These are phyloP conservation scores for Acanthamoeba quina DNA, from an alignment of 208 protist genomes.

Conservation along the genomic window DNA sequence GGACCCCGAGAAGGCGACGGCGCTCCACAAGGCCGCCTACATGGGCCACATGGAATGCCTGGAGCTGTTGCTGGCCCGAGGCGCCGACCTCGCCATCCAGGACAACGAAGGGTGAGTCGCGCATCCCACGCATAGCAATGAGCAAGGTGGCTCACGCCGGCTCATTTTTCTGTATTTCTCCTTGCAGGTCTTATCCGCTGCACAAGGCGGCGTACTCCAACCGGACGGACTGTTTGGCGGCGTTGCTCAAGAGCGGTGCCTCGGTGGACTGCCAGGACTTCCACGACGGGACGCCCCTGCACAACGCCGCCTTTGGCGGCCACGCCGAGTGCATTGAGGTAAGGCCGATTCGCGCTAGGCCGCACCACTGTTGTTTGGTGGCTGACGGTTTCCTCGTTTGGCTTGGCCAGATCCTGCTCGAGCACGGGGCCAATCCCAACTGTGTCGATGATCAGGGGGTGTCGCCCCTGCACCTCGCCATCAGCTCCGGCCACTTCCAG, in stretches of 20 bases:
- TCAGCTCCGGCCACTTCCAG: conserved; percentile 25
- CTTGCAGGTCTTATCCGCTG: conserved; percentile 37
- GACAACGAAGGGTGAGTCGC: conserved; percentile 47
- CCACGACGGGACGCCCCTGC: conserved; percentile 80
- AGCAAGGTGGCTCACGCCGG: background rate
- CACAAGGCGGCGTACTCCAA: conserved; percentile 74
- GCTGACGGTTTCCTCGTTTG: background rate
- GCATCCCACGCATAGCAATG: background rate
- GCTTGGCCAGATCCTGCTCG: conserved; percentile 30
- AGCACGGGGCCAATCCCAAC: conserved; percentile 29
- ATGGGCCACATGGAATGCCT: conserved; percentile 53
- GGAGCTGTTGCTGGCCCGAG: background rate
- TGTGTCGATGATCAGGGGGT: conserved; percentile 17
- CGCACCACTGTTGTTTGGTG: background rate
- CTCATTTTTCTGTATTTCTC: background rate
- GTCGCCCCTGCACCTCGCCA: conserved; percentile 63
- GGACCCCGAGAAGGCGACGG: conserved; percentile 40
- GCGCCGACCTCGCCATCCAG: conserved; percentile 47
- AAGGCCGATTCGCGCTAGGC: background rate
- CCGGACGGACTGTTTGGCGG: conserved; percentile 28
- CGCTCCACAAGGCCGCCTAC: conserved; percentile 68
- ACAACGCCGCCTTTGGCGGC: conserved; percentile 76
- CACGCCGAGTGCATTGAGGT: conserved; percentile 44
- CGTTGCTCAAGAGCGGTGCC: conserved; percentile 28
- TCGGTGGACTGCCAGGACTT: conserved; percentile 77